Evolutionary conservation across 2,329 filamentous ascomycete genomes (phyloP), one percentile per base, ranked within the genome.

Genomic region (Aspergillus arachidicola): DNA sequence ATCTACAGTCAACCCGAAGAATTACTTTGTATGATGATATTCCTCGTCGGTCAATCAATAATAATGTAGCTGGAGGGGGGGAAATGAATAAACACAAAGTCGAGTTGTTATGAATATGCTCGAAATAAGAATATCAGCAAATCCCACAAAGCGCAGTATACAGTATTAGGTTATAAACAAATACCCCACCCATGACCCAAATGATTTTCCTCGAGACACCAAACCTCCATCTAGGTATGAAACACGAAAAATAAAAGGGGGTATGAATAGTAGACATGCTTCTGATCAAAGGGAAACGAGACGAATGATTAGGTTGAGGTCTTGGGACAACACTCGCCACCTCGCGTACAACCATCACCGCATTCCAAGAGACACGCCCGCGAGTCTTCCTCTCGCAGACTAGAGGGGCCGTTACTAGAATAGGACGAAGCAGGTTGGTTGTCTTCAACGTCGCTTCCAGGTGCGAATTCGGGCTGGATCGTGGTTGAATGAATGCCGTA

Each of bases 401-500:
- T 81, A 6, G 64, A 53, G 34, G 60, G 36, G 3, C 69, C 70
- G 5, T 68, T 63, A 4, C 64, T 58, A 32, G 69, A 71, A 2
- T 71, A 67, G 0, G 73, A 71, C 14, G 68, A 60, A n/a, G 64
- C 64, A 16, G 45, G 56, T 9, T 68, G 61, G 48, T 66, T 69
- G 14, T 77, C 76, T 55, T 78, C 77, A 3, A 51, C 55, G 38
- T 80, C 77, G 60, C 72, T 78, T 6, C 74, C 76, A 1, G 76
- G 78, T 11, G 74, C 69, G 55, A 83, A 99, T 78, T 99, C 95
- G 6, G 95, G 95, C 79, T 99, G 95, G 70, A 99, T 98, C 14
- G 95, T 99, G 41, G 93, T 94, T 43, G 92, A 96, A 81, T 99
- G 95, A 68, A 99, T 98, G 61, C 95, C 94, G 71, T 96, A 97